Evolutionary conservation across 202 grass and related monocot genomes (phyloP).

Genomic region (Thinopyrum obtusiflorum): DNA sequence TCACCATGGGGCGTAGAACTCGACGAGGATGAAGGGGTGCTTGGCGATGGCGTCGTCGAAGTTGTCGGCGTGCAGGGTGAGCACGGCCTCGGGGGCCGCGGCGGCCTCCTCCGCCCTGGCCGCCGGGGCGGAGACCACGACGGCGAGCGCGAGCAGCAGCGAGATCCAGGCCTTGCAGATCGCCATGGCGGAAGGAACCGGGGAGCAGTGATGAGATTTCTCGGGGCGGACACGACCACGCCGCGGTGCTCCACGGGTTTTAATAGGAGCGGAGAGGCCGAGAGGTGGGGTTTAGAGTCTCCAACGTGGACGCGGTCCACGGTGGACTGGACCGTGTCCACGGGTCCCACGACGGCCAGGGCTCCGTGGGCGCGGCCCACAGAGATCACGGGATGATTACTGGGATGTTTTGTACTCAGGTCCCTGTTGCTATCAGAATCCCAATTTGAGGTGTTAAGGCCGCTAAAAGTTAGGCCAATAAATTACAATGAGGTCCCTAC

Average conservation of each 20-base stretch:
- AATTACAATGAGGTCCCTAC: background rate
- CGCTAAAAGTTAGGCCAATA: background rate
- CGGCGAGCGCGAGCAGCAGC: constrained; percentile 45
- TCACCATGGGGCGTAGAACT: constrained; percentile 99
- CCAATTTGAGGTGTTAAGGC: fast-evolving
- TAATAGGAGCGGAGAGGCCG: constrained; percentile 21
- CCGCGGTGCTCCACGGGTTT: background rate
- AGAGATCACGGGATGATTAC: constrained; percentile 19
- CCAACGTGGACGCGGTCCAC: background rate
- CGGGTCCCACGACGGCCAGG: background rate
- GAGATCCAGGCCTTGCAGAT: constrained; percentile 67
- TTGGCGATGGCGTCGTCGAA: constrained; percentile 74
- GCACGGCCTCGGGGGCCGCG: constrained; percentile 49
- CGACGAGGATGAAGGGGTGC: constrained; percentile 85
- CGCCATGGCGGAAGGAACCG: constrained; percentile 39
- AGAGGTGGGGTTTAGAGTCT: background rate
- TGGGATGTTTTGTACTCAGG: fast-evolving
- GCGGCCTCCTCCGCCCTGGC: constrained; percentile 18
- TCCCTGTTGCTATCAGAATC: background rate
- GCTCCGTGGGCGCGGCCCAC: background rate
- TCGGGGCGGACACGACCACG: background rate
- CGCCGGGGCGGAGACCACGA: constrained; percentile 21
- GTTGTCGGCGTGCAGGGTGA: constrained; percentile 67
- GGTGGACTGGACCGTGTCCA: fast-evolving
- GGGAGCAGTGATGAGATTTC: background rate